These are phyloP conservation scores for Orbilia oligospora DNA, from an alignment of 2,329 filamentous ascomycete species.

Conservation along the genomic window DNA sequence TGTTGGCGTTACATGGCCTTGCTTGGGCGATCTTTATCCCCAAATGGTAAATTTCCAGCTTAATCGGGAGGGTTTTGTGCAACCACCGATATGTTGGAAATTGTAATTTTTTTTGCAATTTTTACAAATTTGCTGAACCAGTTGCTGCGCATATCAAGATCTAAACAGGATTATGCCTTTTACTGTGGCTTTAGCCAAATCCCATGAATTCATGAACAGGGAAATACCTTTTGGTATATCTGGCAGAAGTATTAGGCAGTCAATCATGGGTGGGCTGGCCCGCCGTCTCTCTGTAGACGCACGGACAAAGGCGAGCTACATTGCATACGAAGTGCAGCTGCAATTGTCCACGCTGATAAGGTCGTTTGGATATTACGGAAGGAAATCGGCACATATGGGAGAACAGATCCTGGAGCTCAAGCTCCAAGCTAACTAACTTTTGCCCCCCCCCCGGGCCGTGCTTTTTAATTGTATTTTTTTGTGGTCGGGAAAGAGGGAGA, in stretches of 20 bases:
- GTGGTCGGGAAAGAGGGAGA: too few relatives aligned
- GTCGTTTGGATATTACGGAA: constrained; percentile 30
- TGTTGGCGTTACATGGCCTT: constrained; percentile 20
- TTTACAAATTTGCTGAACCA: too few relatives aligned
- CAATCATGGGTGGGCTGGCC: constrained; percentile 12
- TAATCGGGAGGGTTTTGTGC: constrained; percentile 9
- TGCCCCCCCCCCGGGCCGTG: neutral
- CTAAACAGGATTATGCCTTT: constrained; percentile 12
- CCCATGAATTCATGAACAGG: neutral
- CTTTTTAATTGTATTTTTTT: neutral
- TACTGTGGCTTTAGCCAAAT: constrained; percentile 22
- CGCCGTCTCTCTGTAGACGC: constrained; percentile 34
- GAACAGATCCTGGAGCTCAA: neutral
- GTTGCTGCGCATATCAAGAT: neutral
- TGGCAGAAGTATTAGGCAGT: constrained; percentile 47
- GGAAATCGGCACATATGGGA: constrained; percentile 19
- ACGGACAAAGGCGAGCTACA: constrained; percentile 58
- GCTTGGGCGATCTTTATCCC: constrained; percentile 7
- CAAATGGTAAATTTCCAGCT: constrained; percentile 3
- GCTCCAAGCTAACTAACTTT: neutral
- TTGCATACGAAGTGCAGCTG: constrained; percentile 33
- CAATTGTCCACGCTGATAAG: constrained; percentile 30
- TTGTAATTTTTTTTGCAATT: too few relatives aligned
- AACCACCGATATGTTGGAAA: constrained; percentile 1
- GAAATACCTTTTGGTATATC: constrained; percentile 15